Evolutionary conservation across 345 rosid genomes (phyloP).

Genomic region (Populus simonii): DNA sequence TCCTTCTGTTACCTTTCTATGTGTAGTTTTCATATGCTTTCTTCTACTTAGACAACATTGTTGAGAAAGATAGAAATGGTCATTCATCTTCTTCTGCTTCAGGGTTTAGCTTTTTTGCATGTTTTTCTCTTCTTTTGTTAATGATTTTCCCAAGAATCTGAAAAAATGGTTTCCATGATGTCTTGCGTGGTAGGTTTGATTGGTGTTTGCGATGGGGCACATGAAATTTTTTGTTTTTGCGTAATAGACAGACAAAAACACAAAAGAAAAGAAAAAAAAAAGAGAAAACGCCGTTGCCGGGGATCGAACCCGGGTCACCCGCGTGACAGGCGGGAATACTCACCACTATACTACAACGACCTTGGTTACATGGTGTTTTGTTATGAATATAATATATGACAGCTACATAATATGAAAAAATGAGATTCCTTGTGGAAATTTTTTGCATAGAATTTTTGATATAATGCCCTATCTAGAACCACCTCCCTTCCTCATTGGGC

Average conservation of each 20-base stretch:
- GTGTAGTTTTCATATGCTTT: neutral
- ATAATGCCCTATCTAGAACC: neutral
- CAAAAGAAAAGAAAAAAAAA: too few relatives aligned
- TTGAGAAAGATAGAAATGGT: neutral
- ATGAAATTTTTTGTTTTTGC: neutral
- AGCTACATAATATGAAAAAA: too few relatives aligned
- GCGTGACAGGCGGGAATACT: constrained; percentile 92
- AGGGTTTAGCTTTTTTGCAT: neutral
- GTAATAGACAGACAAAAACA: neutral
- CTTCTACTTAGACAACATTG: neutral
- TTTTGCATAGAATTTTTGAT: too few relatives aligned
- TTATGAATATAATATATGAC: too few relatives aligned
- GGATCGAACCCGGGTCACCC: constrained; percentile 97
- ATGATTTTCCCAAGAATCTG: neutral
- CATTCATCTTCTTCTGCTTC: neutral
- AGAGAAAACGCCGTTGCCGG: constrained; percentile 64
- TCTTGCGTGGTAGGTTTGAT: neutral
- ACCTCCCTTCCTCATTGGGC: neutral
- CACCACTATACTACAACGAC: constrained; percentile 95
- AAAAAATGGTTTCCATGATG: neutral
- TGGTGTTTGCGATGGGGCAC: neutral
- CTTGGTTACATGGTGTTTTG: rapidly evolving
- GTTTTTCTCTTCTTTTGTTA: neutral
- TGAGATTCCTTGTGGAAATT: too few relatives aligned
- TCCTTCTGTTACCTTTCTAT: neutral